Evolutionary conservation across 2,329 filamentous ascomycete species (phyloP), one percentile per base, ranked within the genome.

Genomic region (Trichothecium roseum): DNA sequence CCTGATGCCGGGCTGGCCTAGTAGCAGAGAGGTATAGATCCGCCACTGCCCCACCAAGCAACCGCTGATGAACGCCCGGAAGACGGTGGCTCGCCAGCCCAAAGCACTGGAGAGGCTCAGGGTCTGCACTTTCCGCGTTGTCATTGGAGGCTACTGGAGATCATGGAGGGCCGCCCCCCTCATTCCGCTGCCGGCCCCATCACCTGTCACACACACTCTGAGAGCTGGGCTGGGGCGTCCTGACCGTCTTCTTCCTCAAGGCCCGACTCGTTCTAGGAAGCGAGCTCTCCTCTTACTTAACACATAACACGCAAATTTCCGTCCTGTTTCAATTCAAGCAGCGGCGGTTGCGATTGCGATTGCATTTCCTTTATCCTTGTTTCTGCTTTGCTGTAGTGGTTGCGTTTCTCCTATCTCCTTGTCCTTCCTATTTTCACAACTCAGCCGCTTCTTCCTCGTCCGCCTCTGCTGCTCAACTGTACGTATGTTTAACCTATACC

Each of bases 361-460:
- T 40, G 40, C 37, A 29, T 45, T 42, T 43, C 37, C 41, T 46
- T 41, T 40, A 41, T 41, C 41, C 37, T 45, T 42, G 46, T 40
- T 46, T 42, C 40, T 48, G 42, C 43, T 42, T 40, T 36, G 37
- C 42, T 38, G 27, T 35, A 43, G 20, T 43, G 34, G 32, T 43
- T 34, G 36, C 28, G 35, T 46, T 40, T 30, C 33, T 35, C 37
- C 35, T 40, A 33, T 43, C 32, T 42, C 37, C 35, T 41, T 24
- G 10, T 24, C 20, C 6, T 32, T 36, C 30, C 32, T 38, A 34
- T 42, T 35, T 40, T 37, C 34, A 41, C 45, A 36, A 40, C 39
- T 37, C 37, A 34, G 30, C 36, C 40, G 30, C 40, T 41, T 37
- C 41, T 43, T 49, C 51, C 50, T 49, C 46, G 40, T 45, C 38